These are phyloP conservation scores for Pestalotiopsis sp. DNA, from an alignment of 2,329 filamentous ascomycete species.

Conservation along the genomic window DNA sequence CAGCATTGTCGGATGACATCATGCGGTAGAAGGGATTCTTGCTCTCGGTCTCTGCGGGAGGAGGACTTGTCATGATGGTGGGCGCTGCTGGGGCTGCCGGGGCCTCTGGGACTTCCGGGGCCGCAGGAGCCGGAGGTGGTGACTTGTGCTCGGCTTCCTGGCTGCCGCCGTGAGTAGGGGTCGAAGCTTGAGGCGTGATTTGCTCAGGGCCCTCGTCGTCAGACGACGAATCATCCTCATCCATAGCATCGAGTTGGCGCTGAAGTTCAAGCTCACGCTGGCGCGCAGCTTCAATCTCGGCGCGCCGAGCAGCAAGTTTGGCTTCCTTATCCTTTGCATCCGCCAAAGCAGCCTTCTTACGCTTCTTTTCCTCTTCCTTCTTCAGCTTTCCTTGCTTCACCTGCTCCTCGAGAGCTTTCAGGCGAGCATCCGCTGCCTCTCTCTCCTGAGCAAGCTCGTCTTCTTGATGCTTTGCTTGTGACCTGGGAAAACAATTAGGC, in stretches of 20 bases:
- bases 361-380: slow-evolving; percentile 94
- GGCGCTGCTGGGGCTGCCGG: background rate
- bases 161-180: slow-evolving; percentile 55
- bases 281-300: slow-evolving; percentile 88
- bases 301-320: slow-evolving; percentile 80
- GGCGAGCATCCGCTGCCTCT: slow-evolving; percentile 77
- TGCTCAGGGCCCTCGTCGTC: slow-evolving; percentile 78
- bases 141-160: slow-evolving; percentile 59
- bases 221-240: slow-evolving; percentile 74
- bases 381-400: slow-evolving; percentile 91
- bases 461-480: slow-evolving; percentile 74
- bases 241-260: slow-evolving; percentile 77
- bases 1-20: slow-evolving; percentile 62
- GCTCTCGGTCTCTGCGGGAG: slow-evolving; percentile 71
- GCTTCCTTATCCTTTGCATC: slow-evolving; percentile 88
- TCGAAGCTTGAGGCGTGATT: slow-evolving; percentile 64
- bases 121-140: slow-evolving; percentile 53
- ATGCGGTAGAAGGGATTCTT: slow-evolving; percentile 96
- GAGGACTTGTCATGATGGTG: slow-evolving; percentile 34
- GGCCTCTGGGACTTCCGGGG: slow-evolving; percentile 53
- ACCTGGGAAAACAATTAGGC: slow-evolving; percentile 50
- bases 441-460: slow-evolving; percentile 80
- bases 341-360: slow-evolving; percentile 83
- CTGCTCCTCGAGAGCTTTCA: slow-evolving; percentile 90
- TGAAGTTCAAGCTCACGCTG: slow-evolving; percentile 90